These are phyloP conservation scores for Chlorella sp. DNA, from an alignment of 139 green algal genomes.

Conservation along the genomic window DNA sequence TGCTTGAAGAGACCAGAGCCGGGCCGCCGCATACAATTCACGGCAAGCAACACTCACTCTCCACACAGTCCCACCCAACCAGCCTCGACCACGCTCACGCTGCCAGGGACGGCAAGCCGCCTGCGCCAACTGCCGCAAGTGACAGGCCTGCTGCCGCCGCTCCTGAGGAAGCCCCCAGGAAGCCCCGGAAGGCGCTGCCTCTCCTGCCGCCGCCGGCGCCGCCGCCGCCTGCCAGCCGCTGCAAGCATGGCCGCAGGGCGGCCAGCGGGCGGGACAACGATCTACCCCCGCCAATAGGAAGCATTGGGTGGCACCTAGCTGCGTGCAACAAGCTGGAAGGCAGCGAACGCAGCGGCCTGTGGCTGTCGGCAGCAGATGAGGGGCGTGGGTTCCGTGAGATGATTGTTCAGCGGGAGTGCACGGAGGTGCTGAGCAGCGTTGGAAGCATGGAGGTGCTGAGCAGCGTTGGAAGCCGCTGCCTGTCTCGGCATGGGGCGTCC, in stretches of 20 bases:
- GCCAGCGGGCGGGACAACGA: neutral
- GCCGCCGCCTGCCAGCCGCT: neutral
- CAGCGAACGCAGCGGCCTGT: no score
- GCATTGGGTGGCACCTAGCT: neutral
- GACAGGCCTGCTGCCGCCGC: constrained; percentile 13
- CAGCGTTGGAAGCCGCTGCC: neutral
- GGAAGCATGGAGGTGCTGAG: neutral
- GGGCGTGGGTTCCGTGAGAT: neutral
- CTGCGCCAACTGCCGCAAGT: neutral
- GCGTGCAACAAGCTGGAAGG: neutral
- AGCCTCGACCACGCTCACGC: constrained; percentile 1
- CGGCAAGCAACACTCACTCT: neutral
- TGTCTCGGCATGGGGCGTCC: no score
- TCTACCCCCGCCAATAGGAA: neutral
- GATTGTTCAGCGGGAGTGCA: neutral
- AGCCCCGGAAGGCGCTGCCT: neutral
- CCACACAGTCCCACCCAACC: neutral
- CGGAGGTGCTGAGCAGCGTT: neutral
- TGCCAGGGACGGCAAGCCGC: neutral
- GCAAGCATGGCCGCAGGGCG: neutral
- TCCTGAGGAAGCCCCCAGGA: constrained; percentile 3
- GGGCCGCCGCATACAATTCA: no score
- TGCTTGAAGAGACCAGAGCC: no score
- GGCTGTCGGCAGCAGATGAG: neutral
- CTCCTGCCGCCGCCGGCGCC: neutral